Base-by-base conservation (phyloP, 495 filamentous ascomycete genomes). In the Penicillium robsamsonii region DNA sequence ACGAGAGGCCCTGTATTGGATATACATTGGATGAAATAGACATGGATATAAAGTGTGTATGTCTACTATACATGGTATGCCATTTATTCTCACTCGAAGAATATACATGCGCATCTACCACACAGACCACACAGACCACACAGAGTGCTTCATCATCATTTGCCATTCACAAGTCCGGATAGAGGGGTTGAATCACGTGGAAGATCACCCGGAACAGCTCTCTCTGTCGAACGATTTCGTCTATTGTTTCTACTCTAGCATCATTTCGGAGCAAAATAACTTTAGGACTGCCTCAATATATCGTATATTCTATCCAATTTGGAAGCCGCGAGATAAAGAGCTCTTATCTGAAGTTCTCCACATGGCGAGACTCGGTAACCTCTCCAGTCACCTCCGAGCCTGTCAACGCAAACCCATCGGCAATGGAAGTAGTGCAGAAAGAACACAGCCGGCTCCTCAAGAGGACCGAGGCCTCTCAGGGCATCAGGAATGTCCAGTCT, bases 401-500 rank as follows among this genome's bases (percentile, higher is more conserved):
- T 47, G 52, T 30, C 41, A 47, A 42, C 50, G 37, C 20, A 46
- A 33, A 6, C 58, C 17, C 18, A 27, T 54, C 50, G 42, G 43
- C 45, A 59, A 92, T 91, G 88, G 87, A 91, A 45, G 69, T 75
- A 15, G 82, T 96, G 35, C 78, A 90, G 62, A 82, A 84, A 59
- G 91, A 93, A 58, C 80, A 91, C 53, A 81, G 85, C 44, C 79
- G 83, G 62, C 79, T 95, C n/a, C 77, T 74, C 56, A 85, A 81
- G 68, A 83, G 79, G 60, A 76, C 81, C n/a, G 90, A 88, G 63
- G 82, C 91, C 15, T 81, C 80, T 1, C 81, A 88, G 57, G 70
- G 84, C 20, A 81, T 92, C 18, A 74, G 84, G 29, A 85, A 91
- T 81, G 86, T 96, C 3, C 90, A 96, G 66, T 79, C 79, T 33